These are phyloP conservation scores for Ashbya aceris DNA, from an alignment of 1,139 yeast species.

Conservation along the genomic window DNA sequence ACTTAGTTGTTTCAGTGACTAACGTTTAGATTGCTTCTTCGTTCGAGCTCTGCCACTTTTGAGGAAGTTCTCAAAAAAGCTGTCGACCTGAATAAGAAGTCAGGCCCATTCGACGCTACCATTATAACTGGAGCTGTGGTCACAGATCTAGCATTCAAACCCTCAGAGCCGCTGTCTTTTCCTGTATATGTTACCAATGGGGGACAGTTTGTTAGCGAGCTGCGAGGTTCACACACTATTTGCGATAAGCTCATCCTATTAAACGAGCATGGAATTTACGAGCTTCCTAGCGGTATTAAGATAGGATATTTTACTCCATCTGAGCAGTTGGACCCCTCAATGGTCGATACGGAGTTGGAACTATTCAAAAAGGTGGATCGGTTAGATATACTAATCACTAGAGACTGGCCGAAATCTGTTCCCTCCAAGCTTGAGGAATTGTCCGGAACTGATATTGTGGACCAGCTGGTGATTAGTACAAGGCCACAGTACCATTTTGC, in stretches of 20 bases:
- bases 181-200: constrained; percentile 31
- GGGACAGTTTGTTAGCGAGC: not conserved
- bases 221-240: constrained; percentile 4
- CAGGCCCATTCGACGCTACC: constrained; percentile 57
- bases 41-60: constrained; percentile 37
- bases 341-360: constrained; percentile 17
- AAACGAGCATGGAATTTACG: constrained; percentile 33
- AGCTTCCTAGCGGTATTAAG: constrained; percentile 38
- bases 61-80: constrained; percentile 41
- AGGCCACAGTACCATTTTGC: constrained; percentile 63
- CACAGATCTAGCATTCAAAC: constrained; percentile 12
- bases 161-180: constrained; percentile 20
- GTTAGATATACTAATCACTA: constrained; percentile 50
- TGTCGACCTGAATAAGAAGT: constrained; percentile 42
- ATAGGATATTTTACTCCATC: constrained; percentile 39
- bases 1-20: not conserved
- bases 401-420: constrained; percentile 52
- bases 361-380: constrained; percentile 7
- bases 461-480: constrained; percentile 35
- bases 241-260: constrained; percentile 22
- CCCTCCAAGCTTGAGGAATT: constrained; percentile 32
- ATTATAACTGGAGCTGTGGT: constrained; percentile 44
- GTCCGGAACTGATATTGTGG: constrained; percentile 33
- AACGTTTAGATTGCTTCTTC: constrained; percentile 34
- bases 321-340: constrained; percentile 16